These are phyloP conservation scores for Parasitella parasitica DNA, from an alignment of 371 early-diverging fungal species.

Conservation along the genomic window DNA sequence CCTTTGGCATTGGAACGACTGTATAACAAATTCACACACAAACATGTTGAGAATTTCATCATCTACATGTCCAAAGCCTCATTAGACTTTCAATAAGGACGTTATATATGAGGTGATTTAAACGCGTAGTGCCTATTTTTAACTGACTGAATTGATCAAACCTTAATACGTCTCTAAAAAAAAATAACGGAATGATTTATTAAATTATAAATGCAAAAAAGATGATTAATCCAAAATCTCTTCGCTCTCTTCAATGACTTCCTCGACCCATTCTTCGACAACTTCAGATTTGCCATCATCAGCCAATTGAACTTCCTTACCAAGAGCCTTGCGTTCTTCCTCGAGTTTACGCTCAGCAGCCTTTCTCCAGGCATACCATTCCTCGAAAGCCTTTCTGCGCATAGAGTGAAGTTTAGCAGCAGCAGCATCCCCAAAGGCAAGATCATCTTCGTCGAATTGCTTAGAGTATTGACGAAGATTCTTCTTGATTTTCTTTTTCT, in stretches of 20 bases:
- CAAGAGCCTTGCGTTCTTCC: constrained; percentile 60
- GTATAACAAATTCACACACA: too few species aligned
- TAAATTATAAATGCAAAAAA: background rate
- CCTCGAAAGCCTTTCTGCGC: constrained; percentile 74
- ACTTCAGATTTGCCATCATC: constrained; percentile 64
- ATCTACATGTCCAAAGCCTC: too few species aligned
- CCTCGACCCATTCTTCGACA: constrained; percentile 87
- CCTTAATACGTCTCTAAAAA: background rate
- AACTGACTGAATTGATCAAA: too few species aligned
- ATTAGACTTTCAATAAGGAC: too few species aligned
- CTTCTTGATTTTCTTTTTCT: constrained; percentile 88
- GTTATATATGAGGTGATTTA: too few species aligned
- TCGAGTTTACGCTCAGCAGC: constrained; percentile 58
- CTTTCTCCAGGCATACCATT: constrained; percentile 82
- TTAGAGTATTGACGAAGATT: constrained; percentile 86
- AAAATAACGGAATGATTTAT: background rate
- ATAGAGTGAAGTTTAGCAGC: constrained; percentile 70
- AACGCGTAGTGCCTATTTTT: too few species aligned
- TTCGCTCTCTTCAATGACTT: constrained; percentile 61
- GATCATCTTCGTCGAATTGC: constrained; percentile 89
- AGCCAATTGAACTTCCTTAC: constrained; percentile 50
- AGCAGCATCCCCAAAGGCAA: constrained; percentile 67
- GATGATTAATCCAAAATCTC: constrained; percentile 37
- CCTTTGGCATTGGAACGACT: too few species aligned
- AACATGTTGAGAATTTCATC: too few species aligned